These are phyloP conservation scores for Moricandia arvensis DNA, from an alignment of 345 rosid genomes.

Conservation along the genomic window DNA sequence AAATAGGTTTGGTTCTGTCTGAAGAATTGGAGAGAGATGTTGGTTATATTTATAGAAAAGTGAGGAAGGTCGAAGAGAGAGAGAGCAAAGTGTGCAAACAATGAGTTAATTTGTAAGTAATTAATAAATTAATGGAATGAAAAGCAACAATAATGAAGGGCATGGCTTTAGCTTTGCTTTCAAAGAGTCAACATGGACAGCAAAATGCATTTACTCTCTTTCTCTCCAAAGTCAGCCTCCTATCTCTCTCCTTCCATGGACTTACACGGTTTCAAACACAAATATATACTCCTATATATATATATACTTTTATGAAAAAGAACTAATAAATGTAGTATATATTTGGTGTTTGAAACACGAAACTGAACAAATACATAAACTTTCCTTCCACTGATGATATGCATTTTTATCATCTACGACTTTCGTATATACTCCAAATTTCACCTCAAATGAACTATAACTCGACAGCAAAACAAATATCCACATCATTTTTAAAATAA, in stretches of 20 bases:
- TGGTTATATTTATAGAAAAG: constrained; percentile 38
- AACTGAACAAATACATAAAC: neutral
- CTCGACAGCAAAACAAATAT: neutral
- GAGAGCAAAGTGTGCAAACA: constrained; percentile 1
- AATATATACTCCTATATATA: neutral
- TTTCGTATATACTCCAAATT: neutral
- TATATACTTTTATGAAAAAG: neutral
- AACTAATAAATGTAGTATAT: neutral
- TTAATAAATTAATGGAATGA: constrained; percentile 28
- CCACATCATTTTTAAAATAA: neutral
- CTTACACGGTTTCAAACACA: constrained; percentile 32
- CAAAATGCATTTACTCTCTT: constrained; percentile 65
- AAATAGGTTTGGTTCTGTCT: constrained; percentile 20
- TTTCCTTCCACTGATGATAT: neutral
- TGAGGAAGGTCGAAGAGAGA: constrained; percentile 15
- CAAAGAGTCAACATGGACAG: constrained; percentile 68
- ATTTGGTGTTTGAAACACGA: neutral
- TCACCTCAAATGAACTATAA: neutral
- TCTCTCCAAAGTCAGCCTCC: constrained; percentile 56
- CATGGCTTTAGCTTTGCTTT: constrained; percentile 34
- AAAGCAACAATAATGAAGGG: constrained; percentile 41
- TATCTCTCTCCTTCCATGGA: constrained; percentile 19
- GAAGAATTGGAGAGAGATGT: constrained; percentile 39
- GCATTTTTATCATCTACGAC: neutral
- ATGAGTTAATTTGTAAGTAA: constrained; percentile 22